Evolutionary conservation across 129 eudicot genomes (phyloP).

Genomic region (Helianthus annuus): DNA sequence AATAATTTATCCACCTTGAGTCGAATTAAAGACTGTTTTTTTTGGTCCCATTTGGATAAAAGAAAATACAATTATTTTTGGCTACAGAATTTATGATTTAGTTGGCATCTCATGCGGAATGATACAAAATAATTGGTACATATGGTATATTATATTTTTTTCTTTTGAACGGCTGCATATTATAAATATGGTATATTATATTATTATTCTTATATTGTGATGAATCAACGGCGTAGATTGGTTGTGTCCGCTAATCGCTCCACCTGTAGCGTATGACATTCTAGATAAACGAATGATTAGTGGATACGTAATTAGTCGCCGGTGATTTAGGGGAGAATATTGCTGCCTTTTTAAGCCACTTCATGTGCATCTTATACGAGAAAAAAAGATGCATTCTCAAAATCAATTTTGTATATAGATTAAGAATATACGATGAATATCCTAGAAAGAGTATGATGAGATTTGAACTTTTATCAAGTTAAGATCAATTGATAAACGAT

Average conservation of each 20-base stretch:
- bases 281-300: conserved; percentile 18
- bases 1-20: not conserved
- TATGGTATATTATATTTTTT: too few relatives aligned
- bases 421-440: too few relatives aligned
- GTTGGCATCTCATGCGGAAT: conserved; percentile 23
- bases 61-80: not conserved
- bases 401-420: too few relatives aligned
- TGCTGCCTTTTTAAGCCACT: conserved; percentile 20
- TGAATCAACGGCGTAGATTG: conserved; percentile 30
- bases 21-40: conserved; percentile 3
- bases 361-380: conserved; percentile 8
- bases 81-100: not conserved
- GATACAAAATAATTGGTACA: not conserved
- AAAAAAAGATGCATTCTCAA: too few relatives aligned
- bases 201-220: not conserved
- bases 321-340: conserved; percentile 29
- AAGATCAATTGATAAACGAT: too few relatives aligned
- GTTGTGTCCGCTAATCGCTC: conserved; percentile 31
- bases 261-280: conserved; percentile 21
- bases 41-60: not conserved
- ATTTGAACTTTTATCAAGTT: too few relatives aligned
- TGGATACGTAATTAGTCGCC: conserved; percentile 31
- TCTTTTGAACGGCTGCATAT: too few relatives aligned
- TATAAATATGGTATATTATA: not conserved
- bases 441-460: too few relatives aligned